A percentile compares a stretch with the other conserved stretches of the same genome.
Conservation (phyloP, 75 land plant genomes). For the Picea sitchensis region DNA sequence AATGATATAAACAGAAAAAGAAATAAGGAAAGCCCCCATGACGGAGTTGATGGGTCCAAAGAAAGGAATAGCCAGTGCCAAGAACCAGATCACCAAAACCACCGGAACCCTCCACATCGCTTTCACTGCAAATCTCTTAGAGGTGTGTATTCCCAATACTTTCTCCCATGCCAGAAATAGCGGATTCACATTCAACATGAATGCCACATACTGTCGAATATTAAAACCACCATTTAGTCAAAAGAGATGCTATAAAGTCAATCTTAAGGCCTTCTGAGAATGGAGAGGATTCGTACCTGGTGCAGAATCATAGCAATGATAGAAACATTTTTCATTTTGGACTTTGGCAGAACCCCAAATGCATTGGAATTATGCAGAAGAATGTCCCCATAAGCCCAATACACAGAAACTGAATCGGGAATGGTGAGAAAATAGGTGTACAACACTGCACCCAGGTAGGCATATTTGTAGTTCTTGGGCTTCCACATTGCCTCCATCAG, state of each 20-base stretch:
- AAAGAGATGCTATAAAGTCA: background rate
- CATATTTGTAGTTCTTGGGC: slow-evolving; percentile 31
- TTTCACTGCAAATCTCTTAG: slow-evolving; percentile 8
- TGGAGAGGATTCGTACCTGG: slow-evolving; percentile 17
- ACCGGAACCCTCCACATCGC: slow-evolving; percentile 20
- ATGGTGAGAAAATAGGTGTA: slow-evolving; percentile 23
- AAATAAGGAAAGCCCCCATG: slow-evolving; percentile 32
- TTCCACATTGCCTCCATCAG: slow-evolving; percentile 57
- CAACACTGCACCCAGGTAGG: slow-evolving; percentile 12
- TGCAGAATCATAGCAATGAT: slow-evolving; percentile 25
- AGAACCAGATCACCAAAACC: slow-evolving; percentile 24
- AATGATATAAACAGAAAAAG: slow-evolving; percentile 38
- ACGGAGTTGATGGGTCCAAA: slow-evolving; percentile 38
- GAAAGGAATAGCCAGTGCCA: slow-evolving; percentile 29
- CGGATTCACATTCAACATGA: slow-evolving; percentile 22
- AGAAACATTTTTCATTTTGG: slow-evolving; percentile 17
- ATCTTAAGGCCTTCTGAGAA: background rate
- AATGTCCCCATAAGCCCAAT: slow-evolving; percentile 34
- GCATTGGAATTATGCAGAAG: slow-evolving; percentile 26
- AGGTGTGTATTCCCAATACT: slow-evolving; percentile 15
- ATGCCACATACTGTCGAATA: slow-evolving; percentile 22
- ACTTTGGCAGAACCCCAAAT: slow-evolving; percentile 19
- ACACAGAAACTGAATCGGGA: slow-evolving; percentile 20
- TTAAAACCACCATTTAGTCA: background rate
- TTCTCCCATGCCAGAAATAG: slow-evolving; percentile 33